phyloP scores from a whole-genome alignment of 176 grass and related monocot species.

The Poa pratensis region DNA sequence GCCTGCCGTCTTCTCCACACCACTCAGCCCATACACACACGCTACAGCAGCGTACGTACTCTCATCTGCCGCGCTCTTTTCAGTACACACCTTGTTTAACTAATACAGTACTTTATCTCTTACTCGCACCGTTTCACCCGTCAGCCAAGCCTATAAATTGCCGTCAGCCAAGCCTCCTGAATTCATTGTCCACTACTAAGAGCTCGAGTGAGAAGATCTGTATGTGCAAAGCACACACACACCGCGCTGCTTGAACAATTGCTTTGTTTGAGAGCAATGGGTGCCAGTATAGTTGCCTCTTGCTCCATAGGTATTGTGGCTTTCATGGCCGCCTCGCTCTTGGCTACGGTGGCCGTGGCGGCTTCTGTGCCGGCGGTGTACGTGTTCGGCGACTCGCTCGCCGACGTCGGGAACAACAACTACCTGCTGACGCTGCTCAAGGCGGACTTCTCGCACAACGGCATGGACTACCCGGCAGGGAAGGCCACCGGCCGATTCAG shows the following conservation, averaged over 20 bases:
- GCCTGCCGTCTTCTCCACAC: background rate
- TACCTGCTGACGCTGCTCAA: conserved; percentile 67
- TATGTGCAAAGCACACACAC: background rate
- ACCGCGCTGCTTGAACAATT: background rate
- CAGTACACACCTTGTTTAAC: background rate
- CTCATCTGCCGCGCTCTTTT: background rate
- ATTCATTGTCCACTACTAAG: background rate
- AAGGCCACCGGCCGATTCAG: conserved; percentile 86
- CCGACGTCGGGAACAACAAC: too few relatives aligned
- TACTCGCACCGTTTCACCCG: background rate
- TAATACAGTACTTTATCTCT: background rate
- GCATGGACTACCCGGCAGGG: conserved; percentile 72
- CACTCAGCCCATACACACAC: background rate
- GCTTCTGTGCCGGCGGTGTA: background rate
- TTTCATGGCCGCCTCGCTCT: background rate
- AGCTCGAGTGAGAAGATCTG: background rate
- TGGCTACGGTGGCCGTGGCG: background rate
- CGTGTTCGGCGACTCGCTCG: too few relatives aligned
- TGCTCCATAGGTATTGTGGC: background rate
- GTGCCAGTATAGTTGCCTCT: background rate
- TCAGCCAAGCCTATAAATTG: background rate
- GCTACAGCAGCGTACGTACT: background rate
- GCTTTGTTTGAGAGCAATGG: conserved; percentile 12
- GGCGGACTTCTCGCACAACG: conserved; percentile 88
- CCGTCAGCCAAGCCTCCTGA: background rate